phyloP scores from a whole-genome alignment of 768 basidiomycete genomes.

The Daedaleopsis sinensis region DNA sequence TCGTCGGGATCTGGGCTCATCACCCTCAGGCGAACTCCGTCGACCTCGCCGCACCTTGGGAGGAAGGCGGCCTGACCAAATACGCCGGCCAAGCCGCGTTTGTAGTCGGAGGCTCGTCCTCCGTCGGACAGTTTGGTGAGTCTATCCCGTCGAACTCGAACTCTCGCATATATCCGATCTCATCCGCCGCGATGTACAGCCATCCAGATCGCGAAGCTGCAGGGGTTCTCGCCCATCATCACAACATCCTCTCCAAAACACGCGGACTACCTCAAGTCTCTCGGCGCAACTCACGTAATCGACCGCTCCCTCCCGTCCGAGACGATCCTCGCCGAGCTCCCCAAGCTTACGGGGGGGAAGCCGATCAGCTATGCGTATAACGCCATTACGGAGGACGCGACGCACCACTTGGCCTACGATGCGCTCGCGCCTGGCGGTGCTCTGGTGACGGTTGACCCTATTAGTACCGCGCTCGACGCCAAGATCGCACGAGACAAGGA shows the following conservation, averaged over 20 bases:
- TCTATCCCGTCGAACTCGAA: not conserved
- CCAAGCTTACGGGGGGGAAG: constrained; percentile 11
- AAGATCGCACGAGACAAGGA: constrained; percentile 8
- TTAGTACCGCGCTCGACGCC: constrained; percentile 1
- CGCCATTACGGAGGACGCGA: constrained; percentile 18
- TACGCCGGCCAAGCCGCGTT: constrained; percentile 36
- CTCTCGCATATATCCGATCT: not conserved
- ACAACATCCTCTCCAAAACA: constrained; percentile 32
- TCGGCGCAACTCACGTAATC: constrained; percentile 36
- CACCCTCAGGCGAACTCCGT: constrained; percentile 19
- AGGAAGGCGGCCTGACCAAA: constrained; percentile 28
- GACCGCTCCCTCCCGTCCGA: constrained; percentile 22
- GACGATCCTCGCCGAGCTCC: constrained; percentile 8
- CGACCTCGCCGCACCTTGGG: constrained; percentile 29
- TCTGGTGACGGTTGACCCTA: constrained; percentile 11
- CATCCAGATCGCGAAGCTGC: constrained; percentile 31
- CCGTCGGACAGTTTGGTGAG: constrained; percentile 35
- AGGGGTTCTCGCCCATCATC: constrained; percentile 35
- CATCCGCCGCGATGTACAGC: constrained; percentile 13
- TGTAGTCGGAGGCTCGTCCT: constrained; percentile 30
- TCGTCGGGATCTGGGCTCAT: constrained; percentile 12
- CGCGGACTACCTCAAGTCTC: constrained; percentile 24
- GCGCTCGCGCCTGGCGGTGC: constrained; percentile 22
- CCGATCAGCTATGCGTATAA: constrained; percentile 25
- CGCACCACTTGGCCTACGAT: constrained; percentile 18